Base-by-base conservation (phyloP, 2,329 filamentous ascomycete species). In the Colletotrichum sp. region DNA sequence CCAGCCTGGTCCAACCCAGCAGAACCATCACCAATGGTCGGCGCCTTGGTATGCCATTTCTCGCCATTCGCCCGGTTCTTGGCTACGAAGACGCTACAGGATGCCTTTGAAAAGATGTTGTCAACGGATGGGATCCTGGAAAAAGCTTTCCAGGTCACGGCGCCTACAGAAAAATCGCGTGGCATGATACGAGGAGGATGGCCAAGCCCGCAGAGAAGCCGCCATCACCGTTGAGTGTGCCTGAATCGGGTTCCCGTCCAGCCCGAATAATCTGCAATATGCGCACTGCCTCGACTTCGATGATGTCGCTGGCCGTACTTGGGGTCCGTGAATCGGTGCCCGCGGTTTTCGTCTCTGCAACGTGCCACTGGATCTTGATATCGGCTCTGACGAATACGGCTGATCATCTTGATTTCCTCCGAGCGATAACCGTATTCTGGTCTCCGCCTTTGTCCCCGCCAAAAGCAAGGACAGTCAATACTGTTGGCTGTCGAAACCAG, bases 351-450 rank as follows among this genome's bases (percentile, higher is more conserved):
- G 67, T 28, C 18, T 13, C n/a, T n/a, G 36, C 24, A 72, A 67
- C 68, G 52, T 75, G 62, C 55, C 32, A 57, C 24, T 30, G 39
- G 69, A 75, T 75, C 73, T 72, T 63, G 73, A 75, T 75, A 30
- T 22, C 68, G 39, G 30, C 28, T 18, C 15, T 55, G 26, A 63
- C 69, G 22, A 59, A 24, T 24, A 39, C 13, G 30, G 59, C 24
- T 63, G 32, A 72, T 72, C 69, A 48, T 64, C 69, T 26, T 34
- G 63, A 59, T 68, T 57, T 68, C 13, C 63, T 57, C 73, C 63
- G 63, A 68, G 63, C 55, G 69, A 72, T 75, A 68, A 63, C 26
- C 13, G 13, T 72, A 59, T 63, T 13, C 8, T 28, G 59, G 28
- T 70, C 66, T 65, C 71, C 72, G 72, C 68, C 62, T 39, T 67